These are phyloP conservation scores for Peniophora sp. DNA, from an alignment of 1,284 basidiomycete genomes.

Conservation along the genomic window DNA sequence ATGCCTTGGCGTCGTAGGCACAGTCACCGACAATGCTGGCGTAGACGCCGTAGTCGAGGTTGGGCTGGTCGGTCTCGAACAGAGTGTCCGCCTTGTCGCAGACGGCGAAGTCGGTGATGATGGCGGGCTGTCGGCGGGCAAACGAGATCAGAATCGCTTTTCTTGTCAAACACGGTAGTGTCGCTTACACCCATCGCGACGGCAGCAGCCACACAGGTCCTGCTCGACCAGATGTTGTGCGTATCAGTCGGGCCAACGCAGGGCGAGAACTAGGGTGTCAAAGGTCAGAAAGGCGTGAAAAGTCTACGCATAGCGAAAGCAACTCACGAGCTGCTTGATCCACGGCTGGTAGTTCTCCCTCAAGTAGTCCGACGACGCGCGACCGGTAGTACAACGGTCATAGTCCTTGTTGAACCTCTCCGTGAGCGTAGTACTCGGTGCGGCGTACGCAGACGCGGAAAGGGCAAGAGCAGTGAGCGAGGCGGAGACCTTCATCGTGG, in stretches of 20 bases:
- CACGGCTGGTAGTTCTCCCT: no score
- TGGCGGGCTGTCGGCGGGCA: background rate
- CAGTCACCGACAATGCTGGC: background rate
- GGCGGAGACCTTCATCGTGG: no score
- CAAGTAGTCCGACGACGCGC: no score
- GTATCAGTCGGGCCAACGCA: background rate
- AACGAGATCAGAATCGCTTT: background rate
- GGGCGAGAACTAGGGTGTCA: no score
- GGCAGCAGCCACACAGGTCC: background rate
- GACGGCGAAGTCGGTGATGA: background rate
- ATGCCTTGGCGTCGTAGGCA: background rate
- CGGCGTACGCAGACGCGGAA: no score
- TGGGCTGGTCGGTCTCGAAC: background rate
- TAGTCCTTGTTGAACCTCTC: no score
- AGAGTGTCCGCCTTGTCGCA: background rate
- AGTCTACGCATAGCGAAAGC: no score
- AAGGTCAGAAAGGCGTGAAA: no score
- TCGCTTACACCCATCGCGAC: background rate
- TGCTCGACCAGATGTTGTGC: background rate
- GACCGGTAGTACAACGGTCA: no score
- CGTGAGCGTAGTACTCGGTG: no score
- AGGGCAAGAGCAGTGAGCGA: no score
- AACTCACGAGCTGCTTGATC: no score
- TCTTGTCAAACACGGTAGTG: background rate
- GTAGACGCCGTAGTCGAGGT: slow-evolving; percentile 1